Evolutionary conservation across 257 asterid species (phyloP).

Genomic region (Solanum piurae): DNA sequence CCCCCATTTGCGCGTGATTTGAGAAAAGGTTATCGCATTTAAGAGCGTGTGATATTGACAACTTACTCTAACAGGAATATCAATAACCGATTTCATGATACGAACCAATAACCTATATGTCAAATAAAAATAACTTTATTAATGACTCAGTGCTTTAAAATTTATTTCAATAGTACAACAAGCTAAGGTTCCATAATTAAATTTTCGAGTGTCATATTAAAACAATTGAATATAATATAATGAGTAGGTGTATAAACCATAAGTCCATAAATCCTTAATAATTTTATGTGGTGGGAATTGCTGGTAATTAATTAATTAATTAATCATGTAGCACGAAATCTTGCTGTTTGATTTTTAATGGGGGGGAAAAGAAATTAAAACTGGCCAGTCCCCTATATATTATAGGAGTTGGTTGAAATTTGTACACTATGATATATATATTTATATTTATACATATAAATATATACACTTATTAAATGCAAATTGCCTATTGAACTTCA

Average conservation of each 20-base stretch:
- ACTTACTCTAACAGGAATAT: not conserved
- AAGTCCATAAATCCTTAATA: not conserved
- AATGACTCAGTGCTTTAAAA: not conserved
- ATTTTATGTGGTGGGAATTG: not conserved
- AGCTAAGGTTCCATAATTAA: not conserved
- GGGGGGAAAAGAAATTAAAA: not conserved
- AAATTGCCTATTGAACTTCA: not conserved
- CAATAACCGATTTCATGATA: not conserved
- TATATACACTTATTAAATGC: no score
- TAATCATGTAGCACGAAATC: not conserved
- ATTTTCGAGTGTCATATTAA: not conserved
- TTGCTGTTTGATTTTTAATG: not conserved
- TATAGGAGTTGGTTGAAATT: not conserved
- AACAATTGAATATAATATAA: not conserved
- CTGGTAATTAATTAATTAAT: not conserved
- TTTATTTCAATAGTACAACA: not conserved
- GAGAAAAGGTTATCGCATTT: not conserved
- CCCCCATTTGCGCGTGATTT: not conserved
- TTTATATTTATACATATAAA: not conserved
- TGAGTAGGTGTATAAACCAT: not conserved
- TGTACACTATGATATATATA: not conserved
- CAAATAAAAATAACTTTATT: not conserved
- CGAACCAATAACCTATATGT: not conserved
- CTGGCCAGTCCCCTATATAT: not conserved
- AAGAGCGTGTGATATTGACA: not conserved